These are phyloP conservation scores for Fusarium annulatum DNA, from an alignment of 2,329 filamentous ascomycete species.

Conservation along the genomic window DNA sequence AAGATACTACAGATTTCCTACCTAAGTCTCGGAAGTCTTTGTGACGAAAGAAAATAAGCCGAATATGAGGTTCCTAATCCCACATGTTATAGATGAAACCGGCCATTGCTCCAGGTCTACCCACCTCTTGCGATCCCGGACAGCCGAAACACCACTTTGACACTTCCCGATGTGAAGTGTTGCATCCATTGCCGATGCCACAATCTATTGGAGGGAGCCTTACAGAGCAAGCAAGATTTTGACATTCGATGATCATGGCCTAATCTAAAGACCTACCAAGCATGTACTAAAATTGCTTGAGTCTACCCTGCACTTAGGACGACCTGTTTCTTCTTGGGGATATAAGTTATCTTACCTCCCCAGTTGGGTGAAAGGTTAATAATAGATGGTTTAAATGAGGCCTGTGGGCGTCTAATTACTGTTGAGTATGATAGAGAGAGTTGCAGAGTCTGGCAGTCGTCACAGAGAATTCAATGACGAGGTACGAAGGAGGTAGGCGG, in stretches of 20 bases:
- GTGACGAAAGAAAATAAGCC: too few relatives aligned
- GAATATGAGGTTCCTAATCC: too few relatives aligned
- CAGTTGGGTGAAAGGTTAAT: too few relatives aligned
- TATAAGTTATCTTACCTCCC: not conserved
- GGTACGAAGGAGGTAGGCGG: fast-evolving
- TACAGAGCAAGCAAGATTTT: fast-evolving
- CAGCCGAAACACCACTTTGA: not conserved
- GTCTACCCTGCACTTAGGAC: not conserved
- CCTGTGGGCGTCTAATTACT: too few relatives aligned
- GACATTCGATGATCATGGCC: not conserved
- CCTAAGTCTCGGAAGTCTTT: too few relatives aligned
- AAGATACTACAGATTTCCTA: not conserved
- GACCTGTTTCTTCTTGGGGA: too few relatives aligned
- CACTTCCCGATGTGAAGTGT: not conserved
- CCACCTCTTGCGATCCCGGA: not conserved
- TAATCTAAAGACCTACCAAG: not conserved
- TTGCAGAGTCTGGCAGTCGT: not conserved
- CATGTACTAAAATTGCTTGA: not conserved
- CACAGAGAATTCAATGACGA: too few relatives aligned
- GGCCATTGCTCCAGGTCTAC: not conserved
- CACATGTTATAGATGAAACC: not conserved
- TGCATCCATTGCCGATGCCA: fast-evolving
- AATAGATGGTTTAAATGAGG: too few relatives aligned
- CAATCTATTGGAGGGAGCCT: fast-evolving
- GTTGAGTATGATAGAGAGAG: not conserved